A percentile compares a stretch with the other conserved stretches of the same genome.
Conservation (phyloP, 2,329 filamentous ascomycete species). For the Aspergillus ochraceus region DNA sequence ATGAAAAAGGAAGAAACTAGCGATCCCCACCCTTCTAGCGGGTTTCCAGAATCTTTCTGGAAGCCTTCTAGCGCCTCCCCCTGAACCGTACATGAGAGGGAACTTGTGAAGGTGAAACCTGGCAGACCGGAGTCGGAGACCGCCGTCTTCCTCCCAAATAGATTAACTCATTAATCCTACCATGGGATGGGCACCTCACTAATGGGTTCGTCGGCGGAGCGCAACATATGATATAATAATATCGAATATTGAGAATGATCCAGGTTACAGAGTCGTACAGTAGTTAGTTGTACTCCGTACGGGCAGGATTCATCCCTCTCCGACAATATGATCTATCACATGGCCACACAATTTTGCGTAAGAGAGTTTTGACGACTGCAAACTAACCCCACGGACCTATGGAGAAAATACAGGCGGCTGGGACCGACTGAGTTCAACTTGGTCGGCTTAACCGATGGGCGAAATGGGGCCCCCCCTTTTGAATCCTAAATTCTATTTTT, state of each 20-base stretch:
- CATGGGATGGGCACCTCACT: slow-evolving; percentile 9
- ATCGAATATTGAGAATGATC: not conserved
- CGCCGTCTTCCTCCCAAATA: slow-evolving; percentile 3
- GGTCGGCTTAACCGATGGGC: not conserved
- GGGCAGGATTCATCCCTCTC: not conserved
- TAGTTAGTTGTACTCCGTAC: too few species aligned
- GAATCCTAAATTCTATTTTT: not conserved
- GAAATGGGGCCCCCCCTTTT: too few species aligned
- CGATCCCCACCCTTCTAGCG: slow-evolving; percentile 21
- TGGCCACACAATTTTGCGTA: not conserved
- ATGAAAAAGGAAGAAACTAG: not conserved
- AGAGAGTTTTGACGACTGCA: not conserved
- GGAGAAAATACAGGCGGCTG: not conserved
- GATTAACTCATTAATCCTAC: slow-evolving; percentile 19
- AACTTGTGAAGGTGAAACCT: not conserved
- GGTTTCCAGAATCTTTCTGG: slow-evolving; percentile 33
- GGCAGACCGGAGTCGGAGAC: not conserved
- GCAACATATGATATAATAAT: not conserved
- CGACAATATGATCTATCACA: not conserved
- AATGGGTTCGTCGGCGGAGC: not conserved
- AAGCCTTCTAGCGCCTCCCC: slow-evolving; percentile 29
- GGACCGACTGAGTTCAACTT: not conserved
- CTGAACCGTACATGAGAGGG: not conserved
- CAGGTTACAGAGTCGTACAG: too few species aligned
- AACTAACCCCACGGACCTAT: not conserved